phyloP scores from a whole-genome alignment of 768 basidiomycete genomes.

The Hebeloma cylindrosporum region DNA sequence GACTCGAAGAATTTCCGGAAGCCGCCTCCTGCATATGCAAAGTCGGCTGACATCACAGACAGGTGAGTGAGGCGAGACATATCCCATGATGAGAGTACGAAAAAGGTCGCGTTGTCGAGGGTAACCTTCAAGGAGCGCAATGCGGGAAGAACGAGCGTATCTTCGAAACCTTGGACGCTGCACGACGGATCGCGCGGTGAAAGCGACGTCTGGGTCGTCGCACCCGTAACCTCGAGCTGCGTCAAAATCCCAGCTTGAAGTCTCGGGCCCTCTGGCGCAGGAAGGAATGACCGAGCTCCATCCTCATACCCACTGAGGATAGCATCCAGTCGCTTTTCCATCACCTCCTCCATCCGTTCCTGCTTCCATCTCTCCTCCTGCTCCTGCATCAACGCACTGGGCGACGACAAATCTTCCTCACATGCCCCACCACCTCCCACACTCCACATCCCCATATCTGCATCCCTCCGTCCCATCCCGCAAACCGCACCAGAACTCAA shows the following conservation, averaged over 20 bases:
- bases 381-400: not conserved
- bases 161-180: slow-evolving; percentile 2
- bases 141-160: slow-evolving; percentile 53
- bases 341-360: not conserved
- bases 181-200: slow-evolving; percentile 16
- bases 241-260: too few species aligned
- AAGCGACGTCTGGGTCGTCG: not conserved
- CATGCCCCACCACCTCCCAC: not conserved
- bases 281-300: too few species aligned
- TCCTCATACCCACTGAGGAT: too few species aligned
- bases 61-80: slow-evolving; percentile 65
- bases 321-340: not conserved
- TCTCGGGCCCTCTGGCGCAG: too few species aligned
- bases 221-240: slow-evolving; percentile 14
- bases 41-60: slow-evolving; percentile 70
- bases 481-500: slow-evolving; percentile 12
- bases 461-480: slow-evolving; percentile 11
- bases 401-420: too few species aligned
- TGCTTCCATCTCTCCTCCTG: not conserved
- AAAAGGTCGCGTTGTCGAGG: slow-evolving; percentile 70
- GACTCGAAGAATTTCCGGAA: slow-evolving; percentile 65
- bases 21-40: slow-evolving; percentile 64
- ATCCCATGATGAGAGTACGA: slow-evolving; percentile 62
- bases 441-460: not conserved
- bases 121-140: slow-evolving; percentile 70